Percentiles rank a stretch among this genome's conserved stretches.
Evolutionary conservation across 768 basidiomycete genomes (phyloP).

Genomic region (Suillus paluster): DNA sequence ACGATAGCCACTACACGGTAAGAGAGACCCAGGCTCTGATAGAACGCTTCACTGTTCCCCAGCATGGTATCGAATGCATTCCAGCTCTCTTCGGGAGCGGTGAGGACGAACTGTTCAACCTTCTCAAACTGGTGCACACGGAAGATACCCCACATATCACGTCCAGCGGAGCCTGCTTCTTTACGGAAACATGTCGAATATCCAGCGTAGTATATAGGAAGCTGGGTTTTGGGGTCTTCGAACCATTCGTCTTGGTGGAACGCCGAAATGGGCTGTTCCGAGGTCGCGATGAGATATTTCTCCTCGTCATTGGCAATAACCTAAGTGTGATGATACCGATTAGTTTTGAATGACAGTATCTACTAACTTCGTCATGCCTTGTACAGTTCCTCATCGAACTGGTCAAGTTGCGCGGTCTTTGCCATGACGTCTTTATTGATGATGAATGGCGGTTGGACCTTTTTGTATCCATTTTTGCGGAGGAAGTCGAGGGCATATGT

Average conservation of each 20-base stretch:
- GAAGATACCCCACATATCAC: conserved; percentile 99
- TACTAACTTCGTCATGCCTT: conserved; percentile 57
- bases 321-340: no score
- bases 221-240: conserved; percentile 86
- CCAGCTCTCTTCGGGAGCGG: conserved; percentile 94
- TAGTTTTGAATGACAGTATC: not conserved
- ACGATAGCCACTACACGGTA: conserved; percentile 95
- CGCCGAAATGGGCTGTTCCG: conserved; percentile 97
- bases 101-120: conserved; percentile 96
- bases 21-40: conserved; percentile 90
- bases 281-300: conserved; percentile 98
- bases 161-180: conserved; percentile 96
- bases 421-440: conserved; percentile 98
- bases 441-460: conserved; percentile 96
- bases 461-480: conserved; percentile 81
- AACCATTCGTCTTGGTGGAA: conserved; percentile 98
- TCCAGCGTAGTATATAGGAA: conserved; percentile 90
- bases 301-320: conserved; percentile 91
- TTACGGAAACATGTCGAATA: conserved; percentile 98
- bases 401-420: conserved; percentile 96
- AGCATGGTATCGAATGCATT: conserved; percentile 93
- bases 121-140: conserved; percentile 99
- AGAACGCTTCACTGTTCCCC: conserved; percentile 89
- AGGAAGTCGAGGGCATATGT: conserved; percentile 95
- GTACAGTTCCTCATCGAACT: conserved; percentile 99